Evolutionary conservation across 31 red algal species (phyloP).

Genomic region (Porphyra umbilicalis): DNA sequence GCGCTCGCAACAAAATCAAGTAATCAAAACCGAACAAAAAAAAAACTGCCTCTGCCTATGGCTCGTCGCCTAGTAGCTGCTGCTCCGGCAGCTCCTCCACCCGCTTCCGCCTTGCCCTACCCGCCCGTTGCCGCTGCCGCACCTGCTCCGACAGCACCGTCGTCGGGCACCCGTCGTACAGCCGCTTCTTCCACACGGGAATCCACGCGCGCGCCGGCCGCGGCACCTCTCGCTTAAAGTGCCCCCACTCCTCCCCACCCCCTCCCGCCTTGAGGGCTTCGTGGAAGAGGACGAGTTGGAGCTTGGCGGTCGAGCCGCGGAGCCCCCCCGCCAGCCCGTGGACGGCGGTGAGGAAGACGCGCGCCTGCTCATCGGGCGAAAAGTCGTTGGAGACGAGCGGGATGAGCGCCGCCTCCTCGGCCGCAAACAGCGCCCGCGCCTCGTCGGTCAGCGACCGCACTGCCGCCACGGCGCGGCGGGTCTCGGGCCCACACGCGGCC

Average conservation of each 20-base stretch:
- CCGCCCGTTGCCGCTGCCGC: not conserved
- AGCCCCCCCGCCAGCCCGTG: not conserved
- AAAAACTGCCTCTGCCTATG: no score
- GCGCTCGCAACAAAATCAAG: no score
- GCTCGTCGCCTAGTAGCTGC: no score
- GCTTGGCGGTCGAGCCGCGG: not conserved
- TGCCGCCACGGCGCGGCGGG: not conserved
- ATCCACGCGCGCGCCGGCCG: not conserved
- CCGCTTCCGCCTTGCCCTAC: no score
- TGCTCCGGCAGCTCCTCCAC: no score
- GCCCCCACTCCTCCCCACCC: not conserved
- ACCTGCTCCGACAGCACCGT: not conserved
- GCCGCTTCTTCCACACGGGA: not conserved
- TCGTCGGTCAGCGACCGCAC: not conserved
- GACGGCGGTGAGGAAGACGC: slow-evolving; percentile 1
- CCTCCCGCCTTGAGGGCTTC: not conserved
- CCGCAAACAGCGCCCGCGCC: not conserved
- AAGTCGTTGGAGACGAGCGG: not conserved
- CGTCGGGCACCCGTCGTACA: not conserved
- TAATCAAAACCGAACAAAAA: no score
- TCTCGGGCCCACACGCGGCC: not conserved
- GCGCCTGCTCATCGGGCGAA: not conserved
- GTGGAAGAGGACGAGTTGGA: not conserved
- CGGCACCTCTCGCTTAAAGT: not conserved
- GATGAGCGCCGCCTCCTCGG: not conserved